These are phyloP conservation scores for Rhodotorula sp. DNA, from an alignment of 1,284 basidiomycete species.

Conservation along the genomic window DNA sequence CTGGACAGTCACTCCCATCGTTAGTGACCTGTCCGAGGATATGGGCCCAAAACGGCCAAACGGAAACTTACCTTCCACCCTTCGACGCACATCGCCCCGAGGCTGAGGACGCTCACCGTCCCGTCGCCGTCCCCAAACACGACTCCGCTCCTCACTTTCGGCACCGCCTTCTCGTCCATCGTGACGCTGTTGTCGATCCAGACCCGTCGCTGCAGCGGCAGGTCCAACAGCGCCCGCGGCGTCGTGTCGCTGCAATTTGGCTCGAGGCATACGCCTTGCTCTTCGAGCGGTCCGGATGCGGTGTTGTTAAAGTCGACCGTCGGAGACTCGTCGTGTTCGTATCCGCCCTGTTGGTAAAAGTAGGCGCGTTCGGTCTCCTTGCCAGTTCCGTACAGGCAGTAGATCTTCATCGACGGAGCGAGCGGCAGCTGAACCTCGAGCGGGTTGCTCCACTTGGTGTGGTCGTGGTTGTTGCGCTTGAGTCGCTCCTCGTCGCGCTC, in stretches of 20 bases:
- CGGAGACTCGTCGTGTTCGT: conserved; percentile 63
- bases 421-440: conserved; percentile 82
- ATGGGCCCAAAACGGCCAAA: no score
- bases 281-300: background rate
- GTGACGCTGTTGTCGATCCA: conserved; percentile 83
- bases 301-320: conserved; percentile 21
- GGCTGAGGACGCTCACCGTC: conserved; percentile 82
- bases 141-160: conserved; percentile 38
- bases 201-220: conserved; percentile 62
- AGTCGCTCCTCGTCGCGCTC: conserved; percentile 67
- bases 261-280: conserved; percentile 32
- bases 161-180: conserved; percentile 49
- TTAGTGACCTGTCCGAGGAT: background rate
- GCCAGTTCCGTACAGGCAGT: conserved; percentile 92
- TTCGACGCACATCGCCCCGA: conserved; percentile 92
- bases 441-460: conserved; percentile 87
- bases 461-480: conserved; percentile 47
- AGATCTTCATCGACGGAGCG: conserved; percentile 89
- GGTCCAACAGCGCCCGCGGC: conserved; percentile 57
- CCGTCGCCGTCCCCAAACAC: conserved; percentile 75
- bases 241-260: conserved; percentile 49
- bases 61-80: conserved; percentile 70
- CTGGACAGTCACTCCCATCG: conserved; percentile 13
- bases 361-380: conserved; percentile 75
- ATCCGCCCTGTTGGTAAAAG: conserved; percentile 64